These are phyloP conservation scores for Citrus medica DNA, from an alignment of 345 rosid species.

Conservation along the genomic window DNA sequence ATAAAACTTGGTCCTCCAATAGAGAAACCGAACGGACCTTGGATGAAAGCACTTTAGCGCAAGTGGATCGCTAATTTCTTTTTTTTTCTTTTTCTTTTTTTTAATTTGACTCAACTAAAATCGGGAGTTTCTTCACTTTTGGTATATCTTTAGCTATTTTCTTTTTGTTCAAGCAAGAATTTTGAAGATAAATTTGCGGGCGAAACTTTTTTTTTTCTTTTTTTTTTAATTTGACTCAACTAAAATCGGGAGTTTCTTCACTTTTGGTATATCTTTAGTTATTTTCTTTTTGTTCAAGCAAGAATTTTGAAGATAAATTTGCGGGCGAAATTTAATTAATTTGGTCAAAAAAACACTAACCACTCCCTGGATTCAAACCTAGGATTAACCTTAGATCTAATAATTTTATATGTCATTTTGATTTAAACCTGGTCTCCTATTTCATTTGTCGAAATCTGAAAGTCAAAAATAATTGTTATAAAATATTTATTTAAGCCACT, in stretches of 20 bases:
- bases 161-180: neutral
- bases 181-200: neutral
- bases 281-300: neutral
- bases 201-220: neutral
- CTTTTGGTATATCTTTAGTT: neutral
- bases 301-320: neutral
- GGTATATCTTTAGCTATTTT: neutral
- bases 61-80: conserved; percentile 17
- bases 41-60: conserved; percentile 10
- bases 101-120: neutral
- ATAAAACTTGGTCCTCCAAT: neutral
- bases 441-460: too few relatives aligned
- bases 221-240: neutral
- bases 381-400: neutral
- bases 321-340: neutral
- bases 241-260: conserved; percentile 6
- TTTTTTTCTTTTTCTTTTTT: neutral
- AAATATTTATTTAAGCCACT: too few relatives aligned
- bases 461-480: neutral
- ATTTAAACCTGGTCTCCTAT: neutral
- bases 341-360: neutral
- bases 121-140: conserved; percentile 4
- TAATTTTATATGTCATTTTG: neutral
- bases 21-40: neutral
- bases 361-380: neutral